Base-by-base conservation (phyloP, 164 flowering plant genomes). In the Malania oleifera region DNA sequence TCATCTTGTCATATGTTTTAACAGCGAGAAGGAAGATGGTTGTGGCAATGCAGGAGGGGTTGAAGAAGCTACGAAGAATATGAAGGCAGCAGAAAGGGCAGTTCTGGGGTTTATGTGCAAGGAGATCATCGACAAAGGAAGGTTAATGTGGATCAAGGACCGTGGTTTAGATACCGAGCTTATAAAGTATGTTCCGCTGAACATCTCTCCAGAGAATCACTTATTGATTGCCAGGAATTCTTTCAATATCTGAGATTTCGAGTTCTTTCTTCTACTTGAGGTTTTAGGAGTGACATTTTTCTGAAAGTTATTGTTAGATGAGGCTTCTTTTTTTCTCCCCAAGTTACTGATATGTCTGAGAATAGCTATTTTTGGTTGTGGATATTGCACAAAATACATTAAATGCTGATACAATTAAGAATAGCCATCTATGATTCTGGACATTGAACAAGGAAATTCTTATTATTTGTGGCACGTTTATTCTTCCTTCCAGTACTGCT, bases 121-220 rank as follows among this genome's bases (percentile, higher is more conserved):
- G 76, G 84, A 82, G 59, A 88, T 90, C 29, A 90, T 90, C 10
- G 97, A 93, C 64, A 68, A 75, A 74, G 99, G 97, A 20, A 82
- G 99, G 65, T 66, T 78, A 18, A 72, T 76, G 78, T 93, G 99
- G 99, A 9, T 84, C 17, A 80, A 76, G 68, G 84, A 80, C 40
- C 71, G 63, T 23, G 84, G 84, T 5, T 60, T 85, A 29, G 77
- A 72, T 8, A 65, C 87, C 23, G 48, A 74, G 60, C 77, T 86
- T 52, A 81, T 90, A 11, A 86, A 85, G 70, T 90, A 88, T 60
- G 96, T 86, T 22, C 96, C 97, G 2, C 19, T 79, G 15, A 75
- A 28, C 47, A 66, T 90, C 56, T 90, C 99, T 31, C 97, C 99
- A 1, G 97, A 93, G 71, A 93, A 90, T 66, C 91, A 75, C 78